phyloP scores from a whole-genome alignment of 2,329 filamentous ascomycete genomes.

The Ceratocystis destructans region DNA sequence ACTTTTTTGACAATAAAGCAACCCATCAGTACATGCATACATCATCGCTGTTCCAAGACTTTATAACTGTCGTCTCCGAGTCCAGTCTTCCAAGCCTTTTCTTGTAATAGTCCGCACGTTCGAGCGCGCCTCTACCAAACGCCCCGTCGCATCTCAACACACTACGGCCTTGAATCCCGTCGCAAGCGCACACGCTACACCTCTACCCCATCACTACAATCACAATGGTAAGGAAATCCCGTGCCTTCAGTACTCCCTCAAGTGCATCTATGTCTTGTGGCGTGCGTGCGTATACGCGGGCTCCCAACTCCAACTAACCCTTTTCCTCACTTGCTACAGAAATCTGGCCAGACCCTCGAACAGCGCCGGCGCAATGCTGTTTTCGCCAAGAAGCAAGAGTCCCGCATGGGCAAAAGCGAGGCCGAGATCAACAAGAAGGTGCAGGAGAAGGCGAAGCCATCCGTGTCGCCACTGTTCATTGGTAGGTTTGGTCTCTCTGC shows the following conservation, averaged over 20 bases:
- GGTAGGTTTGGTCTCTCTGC: slow-evolving; percentile 31
- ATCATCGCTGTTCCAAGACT: too few relatives aligned
- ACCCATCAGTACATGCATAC: background rate
- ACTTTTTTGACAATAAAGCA: background rate
- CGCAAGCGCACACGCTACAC: background rate
- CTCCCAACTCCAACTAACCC: slow-evolving; percentile 11
- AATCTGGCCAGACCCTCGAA: slow-evolving; percentile 54
- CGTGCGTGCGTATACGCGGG: background rate
- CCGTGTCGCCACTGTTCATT: slow-evolving; percentile 51
- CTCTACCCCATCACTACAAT: slow-evolving; percentile 3
- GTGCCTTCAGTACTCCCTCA: background rate
- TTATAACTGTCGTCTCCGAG: background rate
- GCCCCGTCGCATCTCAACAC: background rate
- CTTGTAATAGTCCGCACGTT: background rate
- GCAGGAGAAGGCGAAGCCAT: slow-evolving; percentile 44
- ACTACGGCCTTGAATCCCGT: background rate
- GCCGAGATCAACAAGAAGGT: slow-evolving; percentile 46
- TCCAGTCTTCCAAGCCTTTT: background rate
- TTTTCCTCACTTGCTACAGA: slow-evolving; percentile 14
- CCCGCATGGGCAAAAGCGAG: slow-evolving; percentile 62
- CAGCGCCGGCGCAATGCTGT: slow-evolving; percentile 70
- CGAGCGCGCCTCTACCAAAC: background rate
- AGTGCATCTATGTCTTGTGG: too few relatives aligned
- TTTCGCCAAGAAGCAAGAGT: slow-evolving; percentile 60
- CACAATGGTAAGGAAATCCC: slow-evolving; percentile 21